These are phyloP conservation scores for Psilocybe cubensis DNA, from an alignment of 768 basidiomycete genomes.

Conservation along the genomic window DNA sequence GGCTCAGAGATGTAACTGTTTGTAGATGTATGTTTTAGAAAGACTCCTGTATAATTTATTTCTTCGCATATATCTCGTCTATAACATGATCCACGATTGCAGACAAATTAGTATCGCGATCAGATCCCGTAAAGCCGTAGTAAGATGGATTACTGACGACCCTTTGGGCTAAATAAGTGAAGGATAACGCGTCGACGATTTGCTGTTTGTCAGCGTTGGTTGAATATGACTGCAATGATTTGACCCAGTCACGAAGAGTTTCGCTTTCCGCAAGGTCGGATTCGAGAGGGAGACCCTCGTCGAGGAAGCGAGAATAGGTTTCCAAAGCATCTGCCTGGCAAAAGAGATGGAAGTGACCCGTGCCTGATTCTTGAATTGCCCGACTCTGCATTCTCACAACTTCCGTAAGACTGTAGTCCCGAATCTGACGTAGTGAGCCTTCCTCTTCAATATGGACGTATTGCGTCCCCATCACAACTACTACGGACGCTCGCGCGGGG, in stretches of 20 bases:
- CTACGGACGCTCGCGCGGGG: conserved; percentile 80
- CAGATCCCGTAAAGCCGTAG: conserved; percentile 61
- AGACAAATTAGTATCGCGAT: conserved; percentile 63
- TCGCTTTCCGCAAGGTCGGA: conserved; percentile 66
- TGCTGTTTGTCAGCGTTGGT: conserved; percentile 53
- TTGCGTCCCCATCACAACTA: conserved; percentile 93
- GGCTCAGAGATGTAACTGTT: neutral
- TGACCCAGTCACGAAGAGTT: conserved; percentile 40
- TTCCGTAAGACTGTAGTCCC: conserved; percentile 82
- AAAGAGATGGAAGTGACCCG: conserved; percentile 80
- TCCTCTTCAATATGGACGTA: conserved; percentile 58
- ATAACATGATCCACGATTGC: conserved; percentile 65
- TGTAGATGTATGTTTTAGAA: conserved; percentile 1
- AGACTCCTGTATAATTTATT: neutral
- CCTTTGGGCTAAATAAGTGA: conserved; percentile 78
- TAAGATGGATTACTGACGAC: conserved; percentile 82
- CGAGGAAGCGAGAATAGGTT: conserved; percentile 80
- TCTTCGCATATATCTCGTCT: conserved; percentile 19
- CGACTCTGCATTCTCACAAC: conserved; percentile 91
- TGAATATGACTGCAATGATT: conserved; percentile 18
- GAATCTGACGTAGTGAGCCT: conserved; percentile 64
- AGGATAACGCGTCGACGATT: conserved; percentile 75
- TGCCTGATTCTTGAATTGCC: conserved; percentile 65
- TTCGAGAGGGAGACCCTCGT: conserved; percentile 89
- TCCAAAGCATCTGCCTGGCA: conserved; percentile 89